These are phyloP conservation scores for Silene conica DNA, from an alignment of 148 eudicot species.

Conservation along the genomic window DNA sequence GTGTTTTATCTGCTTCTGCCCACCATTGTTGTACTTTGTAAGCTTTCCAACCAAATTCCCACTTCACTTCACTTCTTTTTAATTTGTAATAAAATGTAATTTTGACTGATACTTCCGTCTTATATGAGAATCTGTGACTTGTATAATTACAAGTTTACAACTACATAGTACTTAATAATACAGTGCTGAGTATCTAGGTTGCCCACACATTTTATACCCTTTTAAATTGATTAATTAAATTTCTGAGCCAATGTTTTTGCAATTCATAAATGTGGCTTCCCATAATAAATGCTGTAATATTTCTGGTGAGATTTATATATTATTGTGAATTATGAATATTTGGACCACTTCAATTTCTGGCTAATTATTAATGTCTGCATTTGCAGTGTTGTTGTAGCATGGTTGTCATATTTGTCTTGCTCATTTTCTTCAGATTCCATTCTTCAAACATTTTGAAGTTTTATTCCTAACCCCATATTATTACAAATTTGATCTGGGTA, in stretches of 20 bases:
- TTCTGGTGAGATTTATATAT: conserved; percentile 11
- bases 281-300: conserved; percentile 12
- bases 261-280: conserved; percentile 20
- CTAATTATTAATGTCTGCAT: conserved; percentile 24
- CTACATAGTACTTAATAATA: no score
- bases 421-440: conserved; percentile 28
- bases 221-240: not conserved
- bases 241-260: conserved; percentile 8
- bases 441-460: not conserved
- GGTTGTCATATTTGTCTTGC: conserved; percentile 34
- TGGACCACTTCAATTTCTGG: conserved; percentile 27
- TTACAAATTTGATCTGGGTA: conserved; percentile 34
- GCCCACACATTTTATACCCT: no score
- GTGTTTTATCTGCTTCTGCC: conserved; percentile 26
- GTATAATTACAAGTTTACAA: not conserved
- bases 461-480: not conserved
- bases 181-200: no score
- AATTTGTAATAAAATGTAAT: not conserved
- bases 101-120: no score
- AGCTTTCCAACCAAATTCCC: conserved; percentile 23
- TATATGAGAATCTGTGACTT: no score
- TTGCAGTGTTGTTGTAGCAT: conserved; percentile 19
- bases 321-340: conserved; percentile 10
- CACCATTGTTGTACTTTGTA: conserved; percentile 34
- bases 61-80: not conserved